These are phyloP conservation scores for Trypanosoma melophagium DNA, from an alignment of 208 protist species.

Conservation along the genomic window DNA sequence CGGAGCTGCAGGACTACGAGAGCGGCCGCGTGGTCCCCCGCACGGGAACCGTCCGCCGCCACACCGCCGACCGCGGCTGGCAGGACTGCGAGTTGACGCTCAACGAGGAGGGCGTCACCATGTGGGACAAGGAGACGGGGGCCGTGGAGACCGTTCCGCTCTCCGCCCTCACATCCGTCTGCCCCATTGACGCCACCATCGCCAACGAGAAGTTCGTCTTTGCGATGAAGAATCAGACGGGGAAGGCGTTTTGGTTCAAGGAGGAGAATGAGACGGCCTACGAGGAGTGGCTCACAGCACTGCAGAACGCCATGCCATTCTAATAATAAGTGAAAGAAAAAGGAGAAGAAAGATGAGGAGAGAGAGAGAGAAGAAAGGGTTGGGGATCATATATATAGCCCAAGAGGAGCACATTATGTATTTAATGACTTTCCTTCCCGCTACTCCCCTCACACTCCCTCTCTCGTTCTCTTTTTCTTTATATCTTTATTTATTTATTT, in stretches of 20 bases:
- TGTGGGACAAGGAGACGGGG: slow-evolving; percentile 41
- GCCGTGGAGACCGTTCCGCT: slow-evolving; percentile 55
- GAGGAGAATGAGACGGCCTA: slow-evolving; percentile 40
- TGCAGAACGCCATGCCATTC: slow-evolving; percentile 61
- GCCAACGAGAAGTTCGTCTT: slow-evolving; percentile 77
- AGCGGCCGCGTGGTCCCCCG: slow-evolving; percentile 35
- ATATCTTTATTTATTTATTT: too few relatives aligned
- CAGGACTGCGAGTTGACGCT: slow-evolving; percentile 77
- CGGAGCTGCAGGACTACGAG: slow-evolving; percentile 38
- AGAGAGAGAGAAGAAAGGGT: too few relatives aligned
- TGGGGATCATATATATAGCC: too few relatives aligned
- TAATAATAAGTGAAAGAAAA: slow-evolving; percentile 1
- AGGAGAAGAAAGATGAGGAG: too few relatives aligned
- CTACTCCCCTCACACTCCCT: background rate
- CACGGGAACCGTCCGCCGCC: slow-evolving; percentile 53
- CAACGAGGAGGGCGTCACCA: slow-evolving; percentile 40
- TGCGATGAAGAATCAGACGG: slow-evolving; percentile 81
- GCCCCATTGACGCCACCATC: slow-evolving; percentile 74
- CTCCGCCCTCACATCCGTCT: slow-evolving; percentile 74
- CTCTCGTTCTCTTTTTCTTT: too few relatives aligned
- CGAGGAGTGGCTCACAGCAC: slow-evolving; percentile 59
- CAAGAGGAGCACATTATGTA: background rate
- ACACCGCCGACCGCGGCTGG: slow-evolving; percentile 76
- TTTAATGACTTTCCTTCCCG: background rate
- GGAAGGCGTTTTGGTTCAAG: slow-evolving; percentile 84